A percentile compares a stretch with the other conserved stretches of the same genome.
These are phyloP conservation scores for Eucalyptus globulus DNA, from an alignment of 345 rosid species.

Conservation along the genomic window DNA sequence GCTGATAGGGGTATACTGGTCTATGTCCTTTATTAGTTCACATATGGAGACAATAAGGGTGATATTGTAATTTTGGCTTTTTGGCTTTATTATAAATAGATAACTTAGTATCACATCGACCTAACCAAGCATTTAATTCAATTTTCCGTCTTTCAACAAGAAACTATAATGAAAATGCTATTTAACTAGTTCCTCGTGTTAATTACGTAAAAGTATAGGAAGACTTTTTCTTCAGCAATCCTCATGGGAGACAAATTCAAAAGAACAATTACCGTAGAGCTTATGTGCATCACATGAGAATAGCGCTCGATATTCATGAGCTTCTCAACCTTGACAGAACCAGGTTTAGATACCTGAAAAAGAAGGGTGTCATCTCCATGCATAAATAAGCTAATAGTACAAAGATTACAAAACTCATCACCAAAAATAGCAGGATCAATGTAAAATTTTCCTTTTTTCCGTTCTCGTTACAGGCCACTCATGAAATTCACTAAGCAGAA, in stretches of 20 bases:
- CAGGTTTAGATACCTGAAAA: conserved; percentile 14
- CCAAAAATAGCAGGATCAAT: neutral
- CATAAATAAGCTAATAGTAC: conserved; percentile 25
- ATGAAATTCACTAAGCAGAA: neutral
- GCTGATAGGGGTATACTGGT: neutral
- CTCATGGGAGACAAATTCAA: neutral
- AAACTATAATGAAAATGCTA: neutral
- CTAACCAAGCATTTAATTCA: neutral
- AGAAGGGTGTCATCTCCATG: conserved; percentile 12
- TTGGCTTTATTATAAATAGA: neutral
- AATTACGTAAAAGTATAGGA: neutral
- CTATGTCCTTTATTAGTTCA: neutral
- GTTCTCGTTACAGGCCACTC: neutral
- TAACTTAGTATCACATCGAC: neutral
- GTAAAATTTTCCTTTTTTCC: neutral
- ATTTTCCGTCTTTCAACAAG: conserved; percentile 4
- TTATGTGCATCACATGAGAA: conserved; percentile 98
- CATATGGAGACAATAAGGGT: neutral
- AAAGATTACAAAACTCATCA: neutral
- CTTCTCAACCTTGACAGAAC: conserved; percentile 88
- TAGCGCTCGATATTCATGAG: conserved; percentile 83
- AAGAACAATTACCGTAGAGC: conserved; percentile 62
- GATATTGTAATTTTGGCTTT: neutral
- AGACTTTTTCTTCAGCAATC: neutral
- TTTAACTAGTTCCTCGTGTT: neutral